Conservation (phyloP, 129 eudicot genomes). For the Ambrosia artemisiifolia region DNA sequence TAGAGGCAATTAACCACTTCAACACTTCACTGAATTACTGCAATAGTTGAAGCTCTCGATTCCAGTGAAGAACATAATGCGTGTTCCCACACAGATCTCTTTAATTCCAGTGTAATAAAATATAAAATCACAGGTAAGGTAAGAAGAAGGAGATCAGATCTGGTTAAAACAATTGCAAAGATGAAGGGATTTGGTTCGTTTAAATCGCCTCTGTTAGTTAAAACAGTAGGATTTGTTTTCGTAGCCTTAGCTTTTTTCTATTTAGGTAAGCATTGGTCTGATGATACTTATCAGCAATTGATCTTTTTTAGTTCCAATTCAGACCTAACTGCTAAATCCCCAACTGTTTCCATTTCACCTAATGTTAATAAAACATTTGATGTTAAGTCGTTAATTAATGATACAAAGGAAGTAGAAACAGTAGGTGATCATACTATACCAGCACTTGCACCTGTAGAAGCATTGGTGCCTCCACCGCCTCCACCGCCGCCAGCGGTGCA, state of each 20-base stretch:
- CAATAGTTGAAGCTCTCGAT: constrained; percentile 30
- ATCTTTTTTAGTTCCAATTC: constrained; percentile 51
- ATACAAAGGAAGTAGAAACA: constrained; percentile 26
- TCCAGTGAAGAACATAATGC: constrained; percentile 14
- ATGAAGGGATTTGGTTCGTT: constrained; percentile 52
- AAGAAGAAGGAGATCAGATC: constrained; percentile 8
- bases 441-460: constrained; percentile 12
- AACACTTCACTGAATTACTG: constrained; percentile 30
- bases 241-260: constrained; percentile 69
- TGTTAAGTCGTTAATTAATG: constrained; percentile 41
- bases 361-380: constrained; percentile 50
- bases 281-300: constrained; percentile 42
- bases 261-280: constrained; percentile 68
- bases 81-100: constrained; percentile 4
- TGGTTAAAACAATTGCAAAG: constrained; percentile 17
- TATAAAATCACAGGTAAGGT: constrained; percentile 2
- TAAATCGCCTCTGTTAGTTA: constrained; percentile 47
- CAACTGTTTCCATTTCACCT: constrained; percentile 53
- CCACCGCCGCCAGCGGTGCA: constrained; percentile 53
- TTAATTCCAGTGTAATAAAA: neutral
- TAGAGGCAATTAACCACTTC: neutral
- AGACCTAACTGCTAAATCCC: constrained; percentile 22
- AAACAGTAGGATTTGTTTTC: constrained; percentile 40
- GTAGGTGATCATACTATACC: constrained; percentile 18
- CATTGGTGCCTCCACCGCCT: constrained; percentile 16